Base-by-base conservation (phyloP, 345 rosid species). In the Noccaea caerulescens region DNA sequence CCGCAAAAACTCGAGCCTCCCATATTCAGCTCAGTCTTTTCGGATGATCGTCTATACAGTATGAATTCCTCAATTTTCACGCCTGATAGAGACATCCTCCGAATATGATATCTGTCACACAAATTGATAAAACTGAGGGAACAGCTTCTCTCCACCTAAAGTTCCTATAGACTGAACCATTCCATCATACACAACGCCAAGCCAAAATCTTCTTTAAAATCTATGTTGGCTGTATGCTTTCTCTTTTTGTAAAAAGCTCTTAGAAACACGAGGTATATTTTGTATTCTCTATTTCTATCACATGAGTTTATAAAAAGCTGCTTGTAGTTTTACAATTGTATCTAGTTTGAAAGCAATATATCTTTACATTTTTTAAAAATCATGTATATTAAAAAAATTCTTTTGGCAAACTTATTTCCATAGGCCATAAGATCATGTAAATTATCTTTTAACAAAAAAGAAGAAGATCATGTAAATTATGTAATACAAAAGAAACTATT, bases 241-340 rank as follows among this genome's bases (percentile, higher is more conserved):
- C 20, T 49, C 7, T 4, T 18, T n/a, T 27, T 18, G 42, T 37
- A 12, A 16, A 27, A 14, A 23, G 3, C 3, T 25, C 13, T 38
- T 47, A 18, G 16, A 20, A 20, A 11, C 16, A 56, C 33, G 16
- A 58, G 13, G 11, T 47, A 2, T 41, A 5, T 16, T 38, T 59
- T 41, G 45, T 58, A 39, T 18, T 4, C 3, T 27, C 30, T 45
- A 10, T 58, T 58, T 37, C 3, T 20, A 10, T 38, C 33, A 20
- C 33, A 16, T 37, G 34, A 20, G 25, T 14, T 46, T 46, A n/a
- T 55, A 2, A 11, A 3, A n/a, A 16, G 1, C 10, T 58, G 12
- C 32, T 41, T 36, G 61, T 9, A 57, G 61, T 57, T 57, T 36
- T 57, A 34, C 4, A 58, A 58, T 18, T 58, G 33, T 38, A 20